Percentiles rank a stretch among this genome's conserved stretches.
Evolutionary conservation across 176 grass and related monocot species (phyloP).

Genomic region (Raddia guianensis): DNA sequence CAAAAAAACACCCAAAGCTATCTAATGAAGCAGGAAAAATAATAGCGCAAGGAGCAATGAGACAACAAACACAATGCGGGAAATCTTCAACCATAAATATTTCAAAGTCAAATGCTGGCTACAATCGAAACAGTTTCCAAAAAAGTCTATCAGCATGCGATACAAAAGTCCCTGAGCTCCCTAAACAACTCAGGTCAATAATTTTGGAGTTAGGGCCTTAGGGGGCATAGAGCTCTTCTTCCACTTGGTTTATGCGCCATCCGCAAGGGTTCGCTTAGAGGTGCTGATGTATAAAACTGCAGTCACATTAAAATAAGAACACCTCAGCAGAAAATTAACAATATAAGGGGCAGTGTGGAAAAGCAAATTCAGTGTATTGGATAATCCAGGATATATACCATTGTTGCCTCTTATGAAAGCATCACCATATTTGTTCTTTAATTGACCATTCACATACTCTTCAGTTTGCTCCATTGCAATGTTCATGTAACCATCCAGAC

Average conservation of each 20-base stretch:
- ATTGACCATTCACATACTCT: slow-evolving; percentile 91
- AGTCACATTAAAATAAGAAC: slow-evolving; percentile 39
- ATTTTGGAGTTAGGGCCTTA: neutral
- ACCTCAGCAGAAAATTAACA: neutral
- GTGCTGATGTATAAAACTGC: slow-evolving; percentile 99
- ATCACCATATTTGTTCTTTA: slow-evolving; percentile 98
- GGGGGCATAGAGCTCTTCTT: neutral
- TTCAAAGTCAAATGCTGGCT: slow-evolving; percentile 1
- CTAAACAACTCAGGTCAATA: neutral
- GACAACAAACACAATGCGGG: neutral
- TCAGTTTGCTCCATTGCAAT: slow-evolving; percentile 98
- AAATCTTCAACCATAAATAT: slow-evolving; percentile 20
- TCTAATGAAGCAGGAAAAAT: no score
- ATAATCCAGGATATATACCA: slow-evolving; percentile 58
- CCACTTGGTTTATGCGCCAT: slow-evolving; percentile 51
- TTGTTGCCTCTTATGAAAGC: slow-evolving; percentile 99
- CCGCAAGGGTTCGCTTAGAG: slow-evolving; percentile 66
- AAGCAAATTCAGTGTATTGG: neutral
- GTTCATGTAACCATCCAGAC: slow-evolving; percentile 97
- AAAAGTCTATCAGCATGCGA: neutral
- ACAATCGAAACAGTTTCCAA: neutral
- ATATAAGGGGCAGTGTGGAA: neutral
- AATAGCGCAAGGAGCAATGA: neutral
- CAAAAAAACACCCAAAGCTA: no score
- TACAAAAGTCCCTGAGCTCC: neutral